Evolutionary conservation across 2,329 filamentous ascomycete genomes (phyloP).

Genomic region (Botrytis medusae): DNA sequence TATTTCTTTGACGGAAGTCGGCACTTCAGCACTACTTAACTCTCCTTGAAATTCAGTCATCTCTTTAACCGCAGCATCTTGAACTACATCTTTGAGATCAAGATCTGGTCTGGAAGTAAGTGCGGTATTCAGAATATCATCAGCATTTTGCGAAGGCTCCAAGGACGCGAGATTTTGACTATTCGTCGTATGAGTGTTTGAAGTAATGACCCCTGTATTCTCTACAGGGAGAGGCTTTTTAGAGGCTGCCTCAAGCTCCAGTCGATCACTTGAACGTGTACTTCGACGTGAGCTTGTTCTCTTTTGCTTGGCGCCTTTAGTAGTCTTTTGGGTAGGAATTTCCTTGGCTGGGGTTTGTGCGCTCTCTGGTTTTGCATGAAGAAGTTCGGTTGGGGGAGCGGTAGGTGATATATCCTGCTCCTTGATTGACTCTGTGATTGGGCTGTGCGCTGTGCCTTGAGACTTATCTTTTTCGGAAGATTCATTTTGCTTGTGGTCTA

Average conservation of each 20-base stretch:
- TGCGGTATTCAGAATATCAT: too few relatives aligned
- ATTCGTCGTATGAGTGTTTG: not conserved
- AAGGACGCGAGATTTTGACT: not conserved
- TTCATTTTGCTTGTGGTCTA: not conserved
- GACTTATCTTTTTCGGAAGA: too few relatives aligned
- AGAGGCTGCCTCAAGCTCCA: not conserved
- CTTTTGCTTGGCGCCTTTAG: slow-evolving; percentile 4
- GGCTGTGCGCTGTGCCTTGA: not conserved
- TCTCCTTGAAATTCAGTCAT: not conserved
- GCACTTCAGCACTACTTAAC: not conserved
- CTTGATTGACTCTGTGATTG: not conserved
- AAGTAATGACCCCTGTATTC: not conserved
- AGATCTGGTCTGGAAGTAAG: not conserved
- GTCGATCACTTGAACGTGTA: slow-evolving; percentile 13
- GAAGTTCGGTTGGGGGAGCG: not conserved
- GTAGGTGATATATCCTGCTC: not conserved
- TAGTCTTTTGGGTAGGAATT: not conserved
- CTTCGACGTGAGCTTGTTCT: slow-evolving; percentile 11
- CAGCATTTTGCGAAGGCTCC: not conserved
- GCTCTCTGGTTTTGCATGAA: not conserved
- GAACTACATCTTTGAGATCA: not conserved
- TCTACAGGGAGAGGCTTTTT: not conserved
- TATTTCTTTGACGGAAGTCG: not conserved
- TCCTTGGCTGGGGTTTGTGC: not conserved
- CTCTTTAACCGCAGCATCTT: not conserved